Evolutionary conservation across 208 protist species (phyloP).

Genomic region (Leishmania tarentolae): DNA sequence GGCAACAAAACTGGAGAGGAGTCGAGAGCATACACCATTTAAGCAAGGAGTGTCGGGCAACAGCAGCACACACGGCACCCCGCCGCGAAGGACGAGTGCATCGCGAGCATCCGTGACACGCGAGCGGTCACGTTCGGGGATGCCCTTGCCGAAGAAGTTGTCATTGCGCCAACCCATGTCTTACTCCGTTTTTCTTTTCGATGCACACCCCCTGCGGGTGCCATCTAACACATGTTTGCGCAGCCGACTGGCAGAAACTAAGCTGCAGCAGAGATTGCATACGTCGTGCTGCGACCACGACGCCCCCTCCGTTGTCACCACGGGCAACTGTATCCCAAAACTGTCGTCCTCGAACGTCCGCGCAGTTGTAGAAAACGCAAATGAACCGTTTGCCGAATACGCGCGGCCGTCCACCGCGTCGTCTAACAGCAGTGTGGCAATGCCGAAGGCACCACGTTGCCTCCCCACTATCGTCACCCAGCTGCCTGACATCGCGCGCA

Average conservation of each 20-base stretch:
- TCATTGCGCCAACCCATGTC: background rate
- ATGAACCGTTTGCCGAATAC: background rate
- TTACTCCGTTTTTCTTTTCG: background rate
- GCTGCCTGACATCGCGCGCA: background rate
- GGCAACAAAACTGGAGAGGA: background rate
- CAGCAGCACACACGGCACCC: background rate
- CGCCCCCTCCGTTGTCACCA: background rate
- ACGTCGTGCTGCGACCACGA: background rate
- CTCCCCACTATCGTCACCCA: background rate
- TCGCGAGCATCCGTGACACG: background rate
- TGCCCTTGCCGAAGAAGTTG: background rate
- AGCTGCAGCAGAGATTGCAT: background rate
- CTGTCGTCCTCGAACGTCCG: background rate
- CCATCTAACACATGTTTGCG: background rate
- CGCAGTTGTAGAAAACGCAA: background rate
- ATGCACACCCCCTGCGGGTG: background rate
- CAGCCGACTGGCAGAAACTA: background rate
- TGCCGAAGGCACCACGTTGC: background rate
- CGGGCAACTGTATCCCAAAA: background rate
- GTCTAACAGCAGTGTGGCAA: background rate
- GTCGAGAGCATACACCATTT: background rate
- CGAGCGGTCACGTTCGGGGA: background rate
- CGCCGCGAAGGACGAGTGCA: background rate
- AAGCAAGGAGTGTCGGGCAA: background rate
- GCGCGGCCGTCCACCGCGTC: background rate